Conservation (phyloP, 2,329 filamentous ascomycete species). For the Tolypocladium pustulatum region DNA sequence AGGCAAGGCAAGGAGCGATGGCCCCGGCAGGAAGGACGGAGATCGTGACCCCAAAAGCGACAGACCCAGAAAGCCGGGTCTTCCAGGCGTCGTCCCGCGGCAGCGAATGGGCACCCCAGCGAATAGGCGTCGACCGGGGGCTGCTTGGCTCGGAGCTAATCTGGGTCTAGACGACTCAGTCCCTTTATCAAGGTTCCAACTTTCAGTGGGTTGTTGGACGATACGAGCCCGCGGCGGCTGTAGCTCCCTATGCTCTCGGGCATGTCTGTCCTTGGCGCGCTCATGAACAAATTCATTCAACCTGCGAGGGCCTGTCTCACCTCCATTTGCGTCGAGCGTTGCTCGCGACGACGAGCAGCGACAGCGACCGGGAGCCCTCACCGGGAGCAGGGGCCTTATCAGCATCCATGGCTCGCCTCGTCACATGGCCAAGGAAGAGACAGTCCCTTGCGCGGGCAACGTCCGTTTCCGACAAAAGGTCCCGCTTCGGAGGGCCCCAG, state of each 20-base stretch:
- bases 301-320: not conserved
- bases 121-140: no score
- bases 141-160: not conserved
- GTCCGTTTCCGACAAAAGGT: not conserved
- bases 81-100: not conserved
- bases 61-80: slow-evolving; percentile 6
- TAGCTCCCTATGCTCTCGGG: not conserved
- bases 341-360: no score
- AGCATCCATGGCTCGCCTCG: not conserved
- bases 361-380: not conserved
- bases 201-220: not conserved
- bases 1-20: not conserved
- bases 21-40: not conserved
- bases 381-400: not conserved
- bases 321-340: no score
- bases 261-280: no score
- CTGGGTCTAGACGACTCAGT: not conserved
- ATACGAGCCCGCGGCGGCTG: not conserved
- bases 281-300: no score
- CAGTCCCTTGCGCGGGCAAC: not conserved
- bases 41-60: not conserved
- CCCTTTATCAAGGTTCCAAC: not conserved
- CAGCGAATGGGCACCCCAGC: no score
- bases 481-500: not conserved
- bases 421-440: not conserved